Conservation (phyloP, 192 early-diverging fungal species). For the Phycomyces nitens region DNA sequence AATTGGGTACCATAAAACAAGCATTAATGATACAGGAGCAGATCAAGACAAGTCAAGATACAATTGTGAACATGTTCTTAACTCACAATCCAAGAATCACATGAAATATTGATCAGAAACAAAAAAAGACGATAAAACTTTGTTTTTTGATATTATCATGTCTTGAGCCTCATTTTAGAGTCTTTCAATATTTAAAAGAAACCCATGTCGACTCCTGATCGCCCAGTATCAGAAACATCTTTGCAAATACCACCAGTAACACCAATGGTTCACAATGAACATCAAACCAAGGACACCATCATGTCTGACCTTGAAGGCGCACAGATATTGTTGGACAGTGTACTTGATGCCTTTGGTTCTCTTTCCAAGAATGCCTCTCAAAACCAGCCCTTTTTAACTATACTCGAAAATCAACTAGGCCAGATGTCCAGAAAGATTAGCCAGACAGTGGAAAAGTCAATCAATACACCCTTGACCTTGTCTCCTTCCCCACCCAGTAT, state of each 20-base stretch:
- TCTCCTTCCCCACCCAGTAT: neutral
- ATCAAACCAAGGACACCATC: neutral
- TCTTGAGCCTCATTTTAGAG: too few species aligned
- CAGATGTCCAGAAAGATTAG: neutral
- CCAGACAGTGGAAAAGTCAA: neutral
- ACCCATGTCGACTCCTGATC: too few species aligned
- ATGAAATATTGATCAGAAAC: too few species aligned
- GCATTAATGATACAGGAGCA: too few species aligned
- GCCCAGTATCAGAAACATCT: neutral
- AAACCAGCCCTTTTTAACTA: neutral
- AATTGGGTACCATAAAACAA: too few species aligned
- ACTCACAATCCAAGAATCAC: too few species aligned
- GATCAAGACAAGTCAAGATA: too few species aligned
- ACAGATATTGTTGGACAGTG: slow-evolving; percentile 14
- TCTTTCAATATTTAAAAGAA: too few species aligned
- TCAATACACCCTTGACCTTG: neutral
- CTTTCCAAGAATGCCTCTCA: neutral
- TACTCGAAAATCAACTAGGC: neutral
- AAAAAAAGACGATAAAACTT: too few species aligned
- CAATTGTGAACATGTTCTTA: too few species aligned
- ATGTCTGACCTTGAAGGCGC: slow-evolving; percentile 12
- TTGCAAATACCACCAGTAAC: neutral
- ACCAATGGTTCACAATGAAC: neutral
- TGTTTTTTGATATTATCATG: too few species aligned
- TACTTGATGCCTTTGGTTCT: neutral